Evolutionary conservation across 495 filamentous ascomycete genomes (phyloP).

Genomic region (Polyplosphaeria fusca): DNA sequence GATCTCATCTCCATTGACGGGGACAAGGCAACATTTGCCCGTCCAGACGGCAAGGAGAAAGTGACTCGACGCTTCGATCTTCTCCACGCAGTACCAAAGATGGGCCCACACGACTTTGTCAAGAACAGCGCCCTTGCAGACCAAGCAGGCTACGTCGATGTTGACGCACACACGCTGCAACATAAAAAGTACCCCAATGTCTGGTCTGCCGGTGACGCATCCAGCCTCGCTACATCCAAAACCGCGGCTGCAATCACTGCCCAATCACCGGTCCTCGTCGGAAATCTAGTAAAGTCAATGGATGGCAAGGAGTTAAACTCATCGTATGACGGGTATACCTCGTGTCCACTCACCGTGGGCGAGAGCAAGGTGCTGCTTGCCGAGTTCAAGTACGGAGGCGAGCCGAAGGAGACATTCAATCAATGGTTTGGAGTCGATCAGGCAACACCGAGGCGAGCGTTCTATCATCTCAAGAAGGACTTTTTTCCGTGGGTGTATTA

Average conservation of each 20-base stretch:
- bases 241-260: constrained; percentile 65
- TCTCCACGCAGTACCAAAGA: constrained; percentile 61
- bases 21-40: constrained; percentile 53
- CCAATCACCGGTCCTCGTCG: constrained; percentile 53
- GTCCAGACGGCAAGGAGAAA: constrained; percentile 44
- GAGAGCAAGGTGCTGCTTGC: constrained; percentile 66
- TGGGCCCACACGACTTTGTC: constrained; percentile 58
- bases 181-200: constrained; percentile 63
- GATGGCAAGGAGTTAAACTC: constrained; percentile 54
- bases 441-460: constrained; percentile 46
- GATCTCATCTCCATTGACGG: constrained; percentile 62
- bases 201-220: constrained; percentile 68
- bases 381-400: constrained; percentile 71
- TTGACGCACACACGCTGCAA: constrained; percentile 57
- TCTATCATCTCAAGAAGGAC: constrained; percentile 68
- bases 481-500: constrained; percentile 67
- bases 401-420: constrained; percentile 66
- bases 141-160: constrained; percentile 50
- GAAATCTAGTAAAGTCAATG: constrained; percentile 52
- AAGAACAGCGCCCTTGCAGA: constrained; percentile 58
- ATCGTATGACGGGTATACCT: constrained; percentile 65
- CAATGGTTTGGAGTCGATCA: constrained; percentile 48
- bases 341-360: constrained; percentile 63
- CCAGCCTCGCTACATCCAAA: constrained; percentile 64
- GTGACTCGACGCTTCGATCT: constrained; percentile 53